Percentiles rank a stretch among this genome's conserved stretches.
Evolutionary conservation across 306 rosid species (phyloP).

Genomic region (Citrullus amarus): DNA sequence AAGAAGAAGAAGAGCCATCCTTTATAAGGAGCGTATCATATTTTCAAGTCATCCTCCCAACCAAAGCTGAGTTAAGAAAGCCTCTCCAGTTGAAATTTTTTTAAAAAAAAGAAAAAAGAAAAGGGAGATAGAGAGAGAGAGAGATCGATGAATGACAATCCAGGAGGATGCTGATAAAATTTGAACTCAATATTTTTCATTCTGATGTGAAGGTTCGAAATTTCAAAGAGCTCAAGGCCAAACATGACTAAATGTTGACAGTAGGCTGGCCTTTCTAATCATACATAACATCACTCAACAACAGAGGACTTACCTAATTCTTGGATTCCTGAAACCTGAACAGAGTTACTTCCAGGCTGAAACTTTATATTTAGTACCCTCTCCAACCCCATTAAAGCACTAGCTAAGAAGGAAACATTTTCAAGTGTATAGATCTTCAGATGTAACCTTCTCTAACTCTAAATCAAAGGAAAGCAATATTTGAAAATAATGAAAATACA

Average conservation of each 20-base stretch:
- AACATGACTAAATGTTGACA: neutral
- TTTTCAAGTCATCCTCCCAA: constrained; percentile 1
- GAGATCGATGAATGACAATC: neutral
- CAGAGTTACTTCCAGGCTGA: neutral
- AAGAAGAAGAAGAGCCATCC: constrained; percentile 7
- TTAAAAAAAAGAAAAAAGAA: neutral
- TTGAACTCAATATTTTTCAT: neutral
- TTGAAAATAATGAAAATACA: neutral
- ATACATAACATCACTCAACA: neutral
- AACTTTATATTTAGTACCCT: neutral
- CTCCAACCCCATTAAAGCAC: neutral
- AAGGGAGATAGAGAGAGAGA: neutral
- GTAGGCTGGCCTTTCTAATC: neutral
- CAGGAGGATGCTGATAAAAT: neutral
- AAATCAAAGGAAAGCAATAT: neutral
- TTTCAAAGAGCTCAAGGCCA: neutral
- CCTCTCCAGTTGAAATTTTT: neutral
- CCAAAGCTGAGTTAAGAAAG: neutral
- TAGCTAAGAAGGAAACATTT: neutral
- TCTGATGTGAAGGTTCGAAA: neutral
- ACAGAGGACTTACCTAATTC: neutral
- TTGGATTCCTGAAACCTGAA: neutral
- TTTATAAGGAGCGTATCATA: neutral
- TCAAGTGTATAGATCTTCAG: neutral
- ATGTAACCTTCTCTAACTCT: neutral